Percentiles rank a stretch among this genome's conserved stretches.
phyloP scores from a whole-genome alignment of 2,329 filamentous ascomycete genomes.

The Pleurostoma richardsiae region DNA sequence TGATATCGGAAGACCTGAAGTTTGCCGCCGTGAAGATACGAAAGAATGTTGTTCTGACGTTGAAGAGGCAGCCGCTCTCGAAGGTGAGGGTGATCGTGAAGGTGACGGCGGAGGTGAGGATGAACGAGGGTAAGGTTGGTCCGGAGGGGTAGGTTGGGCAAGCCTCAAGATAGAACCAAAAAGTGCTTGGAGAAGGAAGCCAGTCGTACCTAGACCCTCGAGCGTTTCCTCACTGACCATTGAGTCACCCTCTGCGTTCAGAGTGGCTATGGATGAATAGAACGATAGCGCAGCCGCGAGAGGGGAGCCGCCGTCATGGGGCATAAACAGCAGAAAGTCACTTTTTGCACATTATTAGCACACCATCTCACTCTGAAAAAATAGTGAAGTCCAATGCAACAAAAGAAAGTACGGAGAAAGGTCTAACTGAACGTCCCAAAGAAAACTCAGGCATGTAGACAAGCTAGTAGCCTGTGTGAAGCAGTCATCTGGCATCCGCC shows the following conservation, averaged over 20 bases:
- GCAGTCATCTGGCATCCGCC: too few relatives aligned
- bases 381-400: too few relatives aligned
- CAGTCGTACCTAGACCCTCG: constrained; percentile 86
- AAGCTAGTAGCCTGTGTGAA: too few relatives aligned
- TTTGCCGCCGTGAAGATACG: too few relatives aligned
- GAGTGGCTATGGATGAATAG: constrained; percentile 81
- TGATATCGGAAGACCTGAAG: too few relatives aligned
- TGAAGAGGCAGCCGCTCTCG: neutral
- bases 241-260: constrained; percentile 93
- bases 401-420: too few relatives aligned
- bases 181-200: constrained; percentile 65
- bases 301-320: constrained; percentile 56
- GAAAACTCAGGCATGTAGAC: too few relatives aligned
- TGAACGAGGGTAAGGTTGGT: constrained; percentile 6
- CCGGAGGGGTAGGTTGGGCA: constrained; percentile 31
- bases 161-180: constrained; percentile 73
- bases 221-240: constrained; percentile 85
- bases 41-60: neutral
- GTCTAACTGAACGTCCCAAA: too few relatives aligned
- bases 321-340: constrained; percentile 91
- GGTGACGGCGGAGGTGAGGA: neutral
- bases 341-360: constrained; percentile 35
- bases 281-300: constrained; percentile 83
- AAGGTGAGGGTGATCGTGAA: neutral
- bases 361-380: neutral